Percentiles rank a stretch among this genome's conserved stretches.
Conservation (phyloP, 768 basidiomycete genomes). For the Phylloporus rhodoxanthus region DNA sequence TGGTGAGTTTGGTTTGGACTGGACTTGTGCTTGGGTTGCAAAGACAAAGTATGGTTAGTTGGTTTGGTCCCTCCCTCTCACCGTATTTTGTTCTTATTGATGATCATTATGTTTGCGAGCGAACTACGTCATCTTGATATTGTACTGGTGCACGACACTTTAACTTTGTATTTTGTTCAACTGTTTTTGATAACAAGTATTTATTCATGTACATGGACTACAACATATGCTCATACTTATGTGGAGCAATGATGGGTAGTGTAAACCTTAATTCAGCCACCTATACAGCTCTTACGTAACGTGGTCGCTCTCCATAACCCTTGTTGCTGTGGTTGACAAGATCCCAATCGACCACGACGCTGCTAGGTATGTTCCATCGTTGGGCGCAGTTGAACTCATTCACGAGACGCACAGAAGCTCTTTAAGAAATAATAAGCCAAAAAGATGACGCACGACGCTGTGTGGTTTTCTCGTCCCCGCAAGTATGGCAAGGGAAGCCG, state of each 20-base stretch:
- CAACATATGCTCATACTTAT: background rate
- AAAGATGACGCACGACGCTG: conserved; percentile 98
- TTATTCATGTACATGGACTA: background rate
- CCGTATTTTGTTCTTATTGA: conserved; percentile 8
- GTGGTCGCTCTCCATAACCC: background rate
- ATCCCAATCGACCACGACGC: conserved; percentile 6
- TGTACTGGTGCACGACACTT: background rate
- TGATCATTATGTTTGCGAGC: conserved; percentile 5
- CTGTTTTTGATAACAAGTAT: background rate
- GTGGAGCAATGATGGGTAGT: no score
- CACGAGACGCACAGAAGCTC: background rate
- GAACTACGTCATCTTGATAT: background rate
- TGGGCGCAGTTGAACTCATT: background rate
- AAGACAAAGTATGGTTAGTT: background rate
- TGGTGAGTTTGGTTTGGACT: background rate
- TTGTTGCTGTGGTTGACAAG: background rate
- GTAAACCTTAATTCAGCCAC: conserved; percentile 25
- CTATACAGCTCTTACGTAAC: conserved; percentile 22
- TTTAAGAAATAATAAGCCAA: conserved; percentile 30
- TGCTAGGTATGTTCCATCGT: conserved; percentile 18
- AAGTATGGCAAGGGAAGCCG: conserved; percentile 94
- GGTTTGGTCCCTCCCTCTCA: background rate
- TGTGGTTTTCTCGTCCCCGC: conserved; percentile 96
- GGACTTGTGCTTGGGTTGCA: background rate
- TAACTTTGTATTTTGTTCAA: background rate